These are phyloP conservation scores for Lachancea nothofagi DNA, from an alignment of 805 yeast genomes.

Conservation along the genomic window DNA sequence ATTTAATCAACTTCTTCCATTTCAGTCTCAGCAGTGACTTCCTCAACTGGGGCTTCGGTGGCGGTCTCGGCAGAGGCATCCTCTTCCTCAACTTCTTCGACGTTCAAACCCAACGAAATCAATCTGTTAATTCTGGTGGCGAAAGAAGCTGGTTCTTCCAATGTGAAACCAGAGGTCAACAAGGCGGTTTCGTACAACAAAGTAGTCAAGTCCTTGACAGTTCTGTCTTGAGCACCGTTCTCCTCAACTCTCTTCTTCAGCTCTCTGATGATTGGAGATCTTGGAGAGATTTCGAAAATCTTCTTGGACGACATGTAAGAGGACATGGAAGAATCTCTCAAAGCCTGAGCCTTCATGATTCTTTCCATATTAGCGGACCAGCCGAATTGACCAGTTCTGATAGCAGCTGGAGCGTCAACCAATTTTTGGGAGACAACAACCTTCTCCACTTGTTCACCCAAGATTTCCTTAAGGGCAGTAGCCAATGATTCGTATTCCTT, in stretches of 20 bases:
- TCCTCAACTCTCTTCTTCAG: constrained; percentile 93
- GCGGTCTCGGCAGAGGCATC: constrained; percentile 39
- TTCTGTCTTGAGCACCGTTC: constrained; percentile 97
- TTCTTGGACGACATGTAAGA: constrained; percentile 99
- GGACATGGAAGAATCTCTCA: constrained; percentile 97
- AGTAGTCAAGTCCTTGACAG: constrained; percentile 95
- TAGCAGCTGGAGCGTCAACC: constrained; percentile 99
- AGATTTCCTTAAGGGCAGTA: constrained; percentile 90
- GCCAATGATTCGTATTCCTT: constrained; percentile 91
- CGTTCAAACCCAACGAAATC: constrained; percentile 95
- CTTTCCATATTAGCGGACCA: constrained; percentile 99
- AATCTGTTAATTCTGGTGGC: constrained; percentile 98
- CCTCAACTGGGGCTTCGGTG: constrained; percentile 46
- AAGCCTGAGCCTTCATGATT: constrained; percentile 99
- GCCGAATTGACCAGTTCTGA: constrained; percentile 99
- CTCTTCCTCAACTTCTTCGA: constrained; percentile 77
- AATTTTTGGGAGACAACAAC: constrained; percentile 97
- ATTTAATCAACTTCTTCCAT: constrained; percentile 98
- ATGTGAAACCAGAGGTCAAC: constrained; percentile 96
- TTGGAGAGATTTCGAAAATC: constrained; percentile 98
- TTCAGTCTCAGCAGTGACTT: constrained; percentile 79
- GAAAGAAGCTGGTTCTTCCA: constrained; percentile 97
- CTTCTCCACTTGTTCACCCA: constrained; percentile 98
- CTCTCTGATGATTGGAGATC: constrained; percentile 90
- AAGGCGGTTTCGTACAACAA: constrained; percentile 96